phyloP scores from a whole-genome alignment of 306 rosid genomes.

The Cyamopsis tetragonoloba region DNA sequence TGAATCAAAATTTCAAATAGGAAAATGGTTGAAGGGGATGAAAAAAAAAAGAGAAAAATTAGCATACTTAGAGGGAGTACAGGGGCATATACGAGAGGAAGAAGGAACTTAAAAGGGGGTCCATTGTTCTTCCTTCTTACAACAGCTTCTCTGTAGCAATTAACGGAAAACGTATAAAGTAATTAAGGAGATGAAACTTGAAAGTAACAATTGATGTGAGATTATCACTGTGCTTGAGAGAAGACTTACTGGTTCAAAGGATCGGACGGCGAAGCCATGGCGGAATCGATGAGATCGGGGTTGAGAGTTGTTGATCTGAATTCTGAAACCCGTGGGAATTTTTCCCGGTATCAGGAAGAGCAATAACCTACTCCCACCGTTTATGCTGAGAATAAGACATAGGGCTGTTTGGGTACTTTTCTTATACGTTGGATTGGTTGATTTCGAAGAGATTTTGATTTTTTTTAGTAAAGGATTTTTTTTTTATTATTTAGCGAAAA shows the following conservation, averaged over 20 bases:
- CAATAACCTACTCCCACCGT: too few relatives aligned
- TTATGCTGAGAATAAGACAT: too few relatives aligned
- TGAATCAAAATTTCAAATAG: too few relatives aligned
- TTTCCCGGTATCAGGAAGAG: not conserved
- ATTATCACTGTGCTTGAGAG: not conserved
- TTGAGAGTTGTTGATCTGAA: not conserved
- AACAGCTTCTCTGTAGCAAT: slow-evolving; percentile 47
- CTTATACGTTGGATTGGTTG: too few relatives aligned
- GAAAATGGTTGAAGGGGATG: not conserved
- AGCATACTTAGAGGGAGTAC: slow-evolving; percentile 83
- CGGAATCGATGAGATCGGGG: not conserved
- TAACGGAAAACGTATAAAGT: not conserved
- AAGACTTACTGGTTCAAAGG: slow-evolving; percentile 49
- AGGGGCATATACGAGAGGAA: slow-evolving; percentile 90
- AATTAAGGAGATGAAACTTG: not conserved
- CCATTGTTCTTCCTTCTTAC: slow-evolving; percentile 51
- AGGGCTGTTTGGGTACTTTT: too few relatives aligned
- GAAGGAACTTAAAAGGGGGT: slow-evolving; percentile 70
- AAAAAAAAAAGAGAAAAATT: not conserved
- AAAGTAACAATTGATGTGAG: not conserved
- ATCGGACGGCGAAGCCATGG: slow-evolving; percentile 62
- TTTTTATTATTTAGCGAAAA: too few relatives aligned
- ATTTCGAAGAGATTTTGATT: too few relatives aligned
- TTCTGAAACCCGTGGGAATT: not conserved
- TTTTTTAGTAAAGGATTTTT: too few relatives aligned